phyloP scores from a whole-genome alignment of 306 rosid species.

The Prosopis cineraria region DNA sequence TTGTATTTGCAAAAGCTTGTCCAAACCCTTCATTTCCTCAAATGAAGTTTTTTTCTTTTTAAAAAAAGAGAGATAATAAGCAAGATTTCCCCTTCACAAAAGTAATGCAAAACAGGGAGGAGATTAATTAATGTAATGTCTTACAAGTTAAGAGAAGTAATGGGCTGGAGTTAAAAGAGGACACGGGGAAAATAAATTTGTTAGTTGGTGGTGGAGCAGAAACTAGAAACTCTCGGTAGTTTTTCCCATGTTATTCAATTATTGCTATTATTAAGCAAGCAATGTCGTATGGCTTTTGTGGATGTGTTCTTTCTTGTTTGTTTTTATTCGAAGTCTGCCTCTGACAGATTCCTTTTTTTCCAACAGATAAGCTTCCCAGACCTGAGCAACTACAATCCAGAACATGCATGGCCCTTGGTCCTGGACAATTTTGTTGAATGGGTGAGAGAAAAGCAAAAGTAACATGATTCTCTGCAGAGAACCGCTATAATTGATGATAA shows the following conservation, averaged over 20 bases:
- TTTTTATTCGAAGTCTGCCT: not conserved
- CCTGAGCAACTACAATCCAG: conserved; percentile 70
- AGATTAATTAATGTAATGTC: not conserved
- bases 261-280: not conserved
- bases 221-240: not conserved
- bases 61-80: not conserved
- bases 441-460: conserved; percentile 65
- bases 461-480: conserved; percentile 50
- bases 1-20: not conserved
- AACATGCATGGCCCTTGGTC: conserved; percentile 96
- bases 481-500: conserved; percentile 37
- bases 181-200: not conserved
- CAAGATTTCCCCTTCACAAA: not conserved
- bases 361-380: conserved; percentile 83
- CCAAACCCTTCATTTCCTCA: not conserved
- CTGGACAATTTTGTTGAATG: conserved; percentile 95
- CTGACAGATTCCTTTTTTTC: conserved; percentile 7
- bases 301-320: not conserved
- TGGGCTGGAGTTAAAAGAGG: not conserved
- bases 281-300: conserved; percentile 11
- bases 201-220: not conserved
- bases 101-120: not conserved
- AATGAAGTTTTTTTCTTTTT: not conserved
- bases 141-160: not conserved
- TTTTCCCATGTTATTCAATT: not conserved